Percentiles rank a stretch among this genome's conserved stretches.
Conservation (phyloP, 2,329 filamentous ascomycete species). For the Penicillium sp. region DNA sequence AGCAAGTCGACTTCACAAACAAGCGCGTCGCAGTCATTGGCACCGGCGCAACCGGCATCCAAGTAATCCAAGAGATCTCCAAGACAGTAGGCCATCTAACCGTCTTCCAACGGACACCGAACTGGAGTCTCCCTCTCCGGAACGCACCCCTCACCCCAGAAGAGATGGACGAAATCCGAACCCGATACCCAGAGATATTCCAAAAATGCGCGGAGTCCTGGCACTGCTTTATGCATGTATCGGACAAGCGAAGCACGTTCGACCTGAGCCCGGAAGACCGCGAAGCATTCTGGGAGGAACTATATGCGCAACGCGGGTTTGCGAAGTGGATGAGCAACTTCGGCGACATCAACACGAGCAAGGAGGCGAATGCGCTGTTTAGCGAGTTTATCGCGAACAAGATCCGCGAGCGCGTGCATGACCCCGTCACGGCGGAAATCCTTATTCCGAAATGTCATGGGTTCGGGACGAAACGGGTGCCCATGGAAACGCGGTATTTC, state of each 20-base stretch:
- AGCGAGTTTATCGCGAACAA: conserved; percentile 15
- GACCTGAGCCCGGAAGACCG: neutral
- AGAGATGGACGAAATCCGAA: neutral
- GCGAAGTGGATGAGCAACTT: conserved; percentile 26
- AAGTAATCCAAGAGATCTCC: conserved; percentile 27
- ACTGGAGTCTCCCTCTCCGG: conserved; percentile 26
- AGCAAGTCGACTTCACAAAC: conserved; percentile 14
- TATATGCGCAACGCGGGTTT: conserved; percentile 19
- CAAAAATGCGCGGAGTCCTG: neutral
- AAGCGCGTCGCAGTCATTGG: conserved; percentile 45
- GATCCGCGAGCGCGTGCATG: conserved; percentile 8
- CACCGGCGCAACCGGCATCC: conserved; percentile 44
- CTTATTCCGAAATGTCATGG: conserved; percentile 14
- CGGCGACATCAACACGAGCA: conserved; percentile 11
- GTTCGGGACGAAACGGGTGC: conserved; percentile 11
- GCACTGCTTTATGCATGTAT: neutral
- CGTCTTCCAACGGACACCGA: conserved; percentile 25
- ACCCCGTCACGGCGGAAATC: conserved; percentile 6
- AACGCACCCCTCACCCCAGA: neutral
- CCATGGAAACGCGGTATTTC: conserved; percentile 10
- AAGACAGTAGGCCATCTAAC: conserved; percentile 17
- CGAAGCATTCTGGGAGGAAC: conserved; percentile 14
- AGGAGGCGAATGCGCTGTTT: conserved; percentile 9
- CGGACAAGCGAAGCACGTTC: neutral
- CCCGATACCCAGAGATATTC: neutral